A percentile compares a stretch with the other conserved stretches of the same genome.
These are phyloP conservation scores for Colletotrichum costaricense DNA, from an alignment of 2,329 filamentous ascomycete species.

Conservation along the genomic window DNA sequence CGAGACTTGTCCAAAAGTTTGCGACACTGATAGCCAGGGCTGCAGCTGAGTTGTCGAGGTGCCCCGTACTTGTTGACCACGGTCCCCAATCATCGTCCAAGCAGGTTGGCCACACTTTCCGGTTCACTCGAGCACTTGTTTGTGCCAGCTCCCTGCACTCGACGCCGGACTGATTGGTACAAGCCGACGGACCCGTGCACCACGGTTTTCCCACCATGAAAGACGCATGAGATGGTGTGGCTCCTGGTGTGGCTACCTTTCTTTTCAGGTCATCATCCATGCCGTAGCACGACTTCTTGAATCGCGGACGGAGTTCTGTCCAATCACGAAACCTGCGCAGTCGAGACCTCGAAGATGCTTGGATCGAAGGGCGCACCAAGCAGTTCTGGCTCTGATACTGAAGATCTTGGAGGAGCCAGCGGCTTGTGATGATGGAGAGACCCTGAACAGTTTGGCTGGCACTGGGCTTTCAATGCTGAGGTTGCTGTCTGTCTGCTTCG, in stretches of 20 bases:
- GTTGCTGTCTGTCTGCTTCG: constrained; percentile 12
- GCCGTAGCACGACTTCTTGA: constrained; percentile 27
- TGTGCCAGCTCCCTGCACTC: constrained; percentile 10
- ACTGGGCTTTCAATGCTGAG: constrained; percentile 7
- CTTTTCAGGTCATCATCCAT: constrained; percentile 12
- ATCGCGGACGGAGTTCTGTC: constrained; percentile 12
- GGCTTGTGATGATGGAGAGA: constrained; percentile 8
- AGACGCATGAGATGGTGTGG: constrained; percentile 29
- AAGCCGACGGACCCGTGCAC: constrained; percentile 10
- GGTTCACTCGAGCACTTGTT: constrained; percentile 13
- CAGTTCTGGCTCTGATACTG: not conserved
- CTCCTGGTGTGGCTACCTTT: constrained; percentile 29
- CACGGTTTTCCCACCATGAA: not conserved
- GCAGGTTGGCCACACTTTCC: constrained; percentile 9
- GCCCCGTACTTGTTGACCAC: constrained; percentile 11
- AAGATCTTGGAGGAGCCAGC: constrained; percentile 5
- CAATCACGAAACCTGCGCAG: constrained; percentile 31
- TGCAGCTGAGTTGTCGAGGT: constrained; percentile 15
- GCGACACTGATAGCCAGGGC: constrained; percentile 24
- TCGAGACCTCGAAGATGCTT: constrained; percentile 9
- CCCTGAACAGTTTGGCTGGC: constrained; percentile 2
- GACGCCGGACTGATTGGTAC: constrained; percentile 12
- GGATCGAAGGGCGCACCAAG: constrained; percentile 10
- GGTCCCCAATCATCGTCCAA: constrained; percentile 15
- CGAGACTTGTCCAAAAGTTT: constrained; percentile 26